Percentiles rank a stretch among this genome's conserved stretches.
phyloP scores from a whole-genome alignment of 1,284 basidiomycete genomes.

The Meripilus lineatus region DNA sequence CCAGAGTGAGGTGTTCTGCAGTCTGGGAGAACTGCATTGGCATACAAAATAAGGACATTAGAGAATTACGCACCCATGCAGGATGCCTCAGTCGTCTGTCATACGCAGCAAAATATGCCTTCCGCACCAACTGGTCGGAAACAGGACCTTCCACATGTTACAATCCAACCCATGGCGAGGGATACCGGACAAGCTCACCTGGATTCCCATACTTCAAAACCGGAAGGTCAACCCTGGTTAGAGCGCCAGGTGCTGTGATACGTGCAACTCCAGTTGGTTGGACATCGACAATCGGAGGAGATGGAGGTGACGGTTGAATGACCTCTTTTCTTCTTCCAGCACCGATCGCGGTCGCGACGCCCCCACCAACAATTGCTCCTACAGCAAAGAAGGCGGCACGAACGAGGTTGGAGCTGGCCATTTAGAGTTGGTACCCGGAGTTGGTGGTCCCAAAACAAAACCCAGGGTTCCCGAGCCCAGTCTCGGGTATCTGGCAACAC shows the following conservation, averaged over 20 bases:
- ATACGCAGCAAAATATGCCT: slow-evolving; percentile 87
- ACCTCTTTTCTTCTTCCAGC: slow-evolving; percentile 12
- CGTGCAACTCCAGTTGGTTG: slow-evolving; percentile 16
- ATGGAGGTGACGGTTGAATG: slow-evolving; percentile 8
- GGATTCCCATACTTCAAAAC: slow-evolving; percentile 74
- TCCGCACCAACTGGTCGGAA: slow-evolving; percentile 73
- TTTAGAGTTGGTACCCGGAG: no score
- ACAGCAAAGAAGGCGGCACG: slow-evolving; percentile 70
- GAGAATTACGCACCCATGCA: slow-evolving; percentile 65
- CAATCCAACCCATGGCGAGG: no score
- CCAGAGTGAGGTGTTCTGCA: slow-evolving; percentile 84
- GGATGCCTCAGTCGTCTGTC: slow-evolving; percentile 90
- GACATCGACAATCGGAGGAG: slow-evolving; percentile 21
- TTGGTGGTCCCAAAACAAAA: no score
- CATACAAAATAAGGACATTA: not conserved
- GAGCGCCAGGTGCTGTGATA: slow-evolving; percentile 19
- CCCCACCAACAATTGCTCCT: slow-evolving; percentile 66
- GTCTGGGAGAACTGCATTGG: slow-evolving; percentile 50
- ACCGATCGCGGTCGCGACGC: slow-evolving; percentile 46
- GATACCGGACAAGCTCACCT: slow-evolving; percentile 37
- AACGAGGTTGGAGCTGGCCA: slow-evolving; percentile 43
- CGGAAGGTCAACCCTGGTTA: slow-evolving; percentile 23
- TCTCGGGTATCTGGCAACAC: no score
- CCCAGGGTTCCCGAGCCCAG: no score
- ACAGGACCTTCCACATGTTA: slow-evolving; percentile 76